phyloP scores from a whole-genome alignment of 2,329 filamentous ascomycete species.

The Alternaria brassicicola region DNA sequence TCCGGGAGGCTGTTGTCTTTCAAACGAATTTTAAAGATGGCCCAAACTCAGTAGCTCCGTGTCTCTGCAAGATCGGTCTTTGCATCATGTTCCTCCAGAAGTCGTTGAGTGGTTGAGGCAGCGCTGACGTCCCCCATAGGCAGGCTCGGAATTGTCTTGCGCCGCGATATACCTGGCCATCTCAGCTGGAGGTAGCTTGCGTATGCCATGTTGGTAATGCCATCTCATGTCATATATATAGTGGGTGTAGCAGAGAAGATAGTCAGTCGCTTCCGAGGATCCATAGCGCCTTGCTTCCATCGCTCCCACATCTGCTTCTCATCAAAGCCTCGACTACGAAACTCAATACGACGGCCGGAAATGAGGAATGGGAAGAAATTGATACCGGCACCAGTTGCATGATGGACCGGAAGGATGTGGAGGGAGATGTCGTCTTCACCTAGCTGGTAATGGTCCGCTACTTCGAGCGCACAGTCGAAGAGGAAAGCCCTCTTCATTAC shows the following conservation, averaged over 20 bases:
- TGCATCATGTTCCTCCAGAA: slow-evolving; percentile 57
- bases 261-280: slow-evolving; percentile 32
- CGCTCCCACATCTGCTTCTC: slow-evolving; percentile 45
- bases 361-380: slow-evolving; percentile 47
- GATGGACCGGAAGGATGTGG: slow-evolving; percentile 46
- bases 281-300: slow-evolving; percentile 38
- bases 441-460: slow-evolving; percentile 45
- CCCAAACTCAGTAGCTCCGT: slow-evolving; percentile 55
- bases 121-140: slow-evolving; percentile 56
- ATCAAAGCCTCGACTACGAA: slow-evolving; percentile 46
- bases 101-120: slow-evolving; percentile 58
- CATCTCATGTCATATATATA: slow-evolving; percentile 48
- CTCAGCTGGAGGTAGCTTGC: slow-evolving; percentile 36
- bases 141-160: slow-evolving; percentile 51
- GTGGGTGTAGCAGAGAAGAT: slow-evolving; percentile 48
- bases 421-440: slow-evolving; percentile 41
- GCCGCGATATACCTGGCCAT: slow-evolving; percentile 52
- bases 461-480: slow-evolving; percentile 42
- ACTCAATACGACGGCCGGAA: slow-evolving; percentile 43
- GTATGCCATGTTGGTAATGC: slow-evolving; percentile 45
- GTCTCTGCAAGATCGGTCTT: slow-evolving; percentile 52
- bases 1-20: slow-evolving; percentile 37
- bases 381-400: slow-evolving; percentile 46
- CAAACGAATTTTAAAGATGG: slow-evolving; percentile 51
- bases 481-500: slow-evolving; percentile 53